Base-by-base conservation (phyloP, 73 alveolate genomes). In the Paramecium pentaurelia region DNA sequence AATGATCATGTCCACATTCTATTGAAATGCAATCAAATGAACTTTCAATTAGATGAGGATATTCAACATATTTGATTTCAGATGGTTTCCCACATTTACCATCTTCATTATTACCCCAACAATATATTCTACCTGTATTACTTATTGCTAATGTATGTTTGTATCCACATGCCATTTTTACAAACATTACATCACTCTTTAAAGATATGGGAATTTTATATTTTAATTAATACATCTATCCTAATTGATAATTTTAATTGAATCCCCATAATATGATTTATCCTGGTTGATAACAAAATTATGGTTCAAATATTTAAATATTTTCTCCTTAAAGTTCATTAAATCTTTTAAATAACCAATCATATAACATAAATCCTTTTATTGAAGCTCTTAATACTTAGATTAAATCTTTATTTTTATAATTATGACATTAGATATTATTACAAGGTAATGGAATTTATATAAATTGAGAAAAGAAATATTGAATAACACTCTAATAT, bases 21-120 rank as follows among this genome's bases (percentile, higher is more conserved):
- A 80, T 45, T 25, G 49, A 40, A 49, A 80, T 80, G 12, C 47
- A 9, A 80, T 80, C 58, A 27, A 14, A 12, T 27, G 75, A 40
- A 27, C 18, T 47, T 47, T 80, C 47, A 45, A 80, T 22, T 44
- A 32, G 27, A 14, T 22, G 16, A 14, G 91, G 91, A 44, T 42
- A 80, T 20, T 80, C 32, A n/a, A 80, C 54, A 36, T 42, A 80
- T 11, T 80, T 80, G 5, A 40, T 38, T n/a, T 3, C 49, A 18
- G 58, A 36, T 32, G 47, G 84, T 6, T 14, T 49, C 3, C 91
- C 91, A 47, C 91, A 80, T 80, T 80, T 80, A n/a, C 91, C 91
- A 45, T 80, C 47, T 47, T 80, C 91, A 80, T 80, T 80, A 18
- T 49, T 27, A 18, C 91, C 91, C 91, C 91, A 80, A 80, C 91